Evolutionary conservation across 2,329 filamentous ascomycete species (phyloP).

Genomic region (Pseudogymnoascus sp.): DNA sequence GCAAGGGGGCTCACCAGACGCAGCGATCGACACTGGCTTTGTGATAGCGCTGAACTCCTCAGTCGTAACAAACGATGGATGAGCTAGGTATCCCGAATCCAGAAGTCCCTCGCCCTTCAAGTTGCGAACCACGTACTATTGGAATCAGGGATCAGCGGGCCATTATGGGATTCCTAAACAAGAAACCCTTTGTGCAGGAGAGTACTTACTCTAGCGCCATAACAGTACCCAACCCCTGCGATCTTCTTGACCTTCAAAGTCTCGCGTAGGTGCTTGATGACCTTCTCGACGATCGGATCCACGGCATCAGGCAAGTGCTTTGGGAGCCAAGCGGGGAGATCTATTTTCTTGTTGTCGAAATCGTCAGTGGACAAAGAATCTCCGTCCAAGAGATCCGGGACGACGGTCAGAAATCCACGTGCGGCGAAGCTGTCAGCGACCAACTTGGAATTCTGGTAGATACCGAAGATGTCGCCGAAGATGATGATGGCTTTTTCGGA

Average conservation of each 20-base stretch:
- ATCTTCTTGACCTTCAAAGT: constrained; percentile 47
- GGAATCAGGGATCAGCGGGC: not conserved
- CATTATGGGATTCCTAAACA: not conserved
- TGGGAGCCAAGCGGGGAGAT: not conserved
- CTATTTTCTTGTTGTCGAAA: constrained; percentile 33
- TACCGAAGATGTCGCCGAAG: constrained; percentile 27
- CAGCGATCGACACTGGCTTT: constrained; percentile 61
- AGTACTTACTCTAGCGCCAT: constrained; percentile 71
- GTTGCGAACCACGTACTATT: not conserved
- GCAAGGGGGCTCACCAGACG: constrained; percentile 18
- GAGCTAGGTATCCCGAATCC: constrained; percentile 57
- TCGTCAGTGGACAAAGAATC: constrained; percentile 47
- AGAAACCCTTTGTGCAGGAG: constrained; percentile 53
- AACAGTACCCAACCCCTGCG: constrained; percentile 66
- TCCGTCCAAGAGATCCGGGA: constrained; percentile 66
- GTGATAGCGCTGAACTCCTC: constrained; percentile 59
- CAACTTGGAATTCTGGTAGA: constrained; percentile 52
- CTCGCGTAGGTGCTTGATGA: constrained; percentile 49
- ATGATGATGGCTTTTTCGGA: constrained; percentile 31
- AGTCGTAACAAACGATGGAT: constrained; percentile 67
- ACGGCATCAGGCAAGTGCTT: not conserved
- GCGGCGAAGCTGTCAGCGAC: constrained; percentile 70
- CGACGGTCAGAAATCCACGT: constrained; percentile 44
- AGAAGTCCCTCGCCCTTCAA: not conserved
- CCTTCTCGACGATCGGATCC: constrained; percentile 37